phyloP scores from a whole-genome alignment of 352 stramenopile species.

The Phytopythium boreale region DNA sequence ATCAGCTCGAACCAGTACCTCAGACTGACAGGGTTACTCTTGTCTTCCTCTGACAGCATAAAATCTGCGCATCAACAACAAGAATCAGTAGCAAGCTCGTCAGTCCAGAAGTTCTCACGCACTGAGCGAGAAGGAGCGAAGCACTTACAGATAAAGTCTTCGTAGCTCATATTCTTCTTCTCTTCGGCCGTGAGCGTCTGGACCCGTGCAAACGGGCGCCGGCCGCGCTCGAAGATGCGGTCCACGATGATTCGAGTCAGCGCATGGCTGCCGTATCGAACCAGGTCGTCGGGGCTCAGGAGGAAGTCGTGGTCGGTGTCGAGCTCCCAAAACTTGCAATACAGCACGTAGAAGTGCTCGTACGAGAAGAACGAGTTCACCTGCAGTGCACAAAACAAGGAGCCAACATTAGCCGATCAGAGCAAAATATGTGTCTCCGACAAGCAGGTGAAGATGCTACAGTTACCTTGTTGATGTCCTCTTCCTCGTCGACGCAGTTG shows the following conservation, averaged over 20 bases:
- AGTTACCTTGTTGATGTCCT: conserved; percentile 99
- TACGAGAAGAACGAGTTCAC: conserved; percentile 97
- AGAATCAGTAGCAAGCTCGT: neutral
- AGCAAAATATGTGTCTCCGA: neutral
- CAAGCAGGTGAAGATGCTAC: neutral
- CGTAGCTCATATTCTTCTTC: conserved; percentile 90
- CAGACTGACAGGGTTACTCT: conserved; percentile 95
- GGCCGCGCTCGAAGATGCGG: conserved; percentile 81
- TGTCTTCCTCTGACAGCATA: conserved; percentile 99
- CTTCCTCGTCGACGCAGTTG: conserved; percentile 96
- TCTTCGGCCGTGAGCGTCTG: conserved; percentile 73
- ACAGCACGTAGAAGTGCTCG: conserved; percentile 99
- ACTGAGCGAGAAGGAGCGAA: neutral
- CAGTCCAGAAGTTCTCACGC: conserved; percentile 4
- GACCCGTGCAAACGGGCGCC: conserved; percentile 77
- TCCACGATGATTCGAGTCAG: conserved; percentile 87
- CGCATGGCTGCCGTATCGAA: conserved; percentile 80
- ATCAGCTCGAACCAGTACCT: conserved; percentile 98
- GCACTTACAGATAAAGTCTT: conserved; percentile 87
- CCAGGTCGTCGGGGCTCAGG: conserved; percentile 77
- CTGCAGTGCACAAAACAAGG: conserved; percentile 18
- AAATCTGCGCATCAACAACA: conserved; percentile 75
- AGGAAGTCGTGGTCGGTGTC: conserved; percentile 92
- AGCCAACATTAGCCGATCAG: neutral
- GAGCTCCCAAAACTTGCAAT: conserved; percentile 99